A percentile compares a stretch with the other conserved stretches of the same genome.
Conservation (phyloP, 1,139 yeast species). For the Yamadazyma sp. region DNA sequence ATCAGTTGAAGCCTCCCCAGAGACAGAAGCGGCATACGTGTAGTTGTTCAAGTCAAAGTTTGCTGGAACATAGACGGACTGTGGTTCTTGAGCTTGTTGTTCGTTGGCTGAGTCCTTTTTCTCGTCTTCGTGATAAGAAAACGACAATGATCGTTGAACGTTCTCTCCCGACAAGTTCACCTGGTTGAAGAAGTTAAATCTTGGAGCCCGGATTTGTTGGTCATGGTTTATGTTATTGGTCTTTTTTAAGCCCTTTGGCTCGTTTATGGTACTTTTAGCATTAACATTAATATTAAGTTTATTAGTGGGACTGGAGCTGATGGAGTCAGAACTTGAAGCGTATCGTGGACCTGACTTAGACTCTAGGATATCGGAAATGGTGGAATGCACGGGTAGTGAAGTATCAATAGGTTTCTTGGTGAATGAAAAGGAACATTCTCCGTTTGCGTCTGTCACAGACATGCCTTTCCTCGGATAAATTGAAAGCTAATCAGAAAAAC, state of each 20-base stretch:
- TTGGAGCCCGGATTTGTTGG: constrained; percentile 46
- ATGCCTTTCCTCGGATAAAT: neutral
- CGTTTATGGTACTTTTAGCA: constrained; percentile 9
- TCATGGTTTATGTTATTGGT: constrained; percentile 37
- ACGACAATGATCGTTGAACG: constrained; percentile 4
- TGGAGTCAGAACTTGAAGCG: neutral
- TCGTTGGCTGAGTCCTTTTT: constrained; percentile 1
- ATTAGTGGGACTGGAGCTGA: neutral
- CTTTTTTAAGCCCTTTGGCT: constrained; percentile 1
- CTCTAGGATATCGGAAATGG: constrained; percentile 32
- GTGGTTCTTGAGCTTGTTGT: constrained; percentile 2
- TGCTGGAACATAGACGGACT: constrained; percentile 37
- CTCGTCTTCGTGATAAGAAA: constrained; percentile 5
- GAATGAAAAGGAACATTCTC: constrained; percentile 32
- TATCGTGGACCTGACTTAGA: constrained; percentile 1
- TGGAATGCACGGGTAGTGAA: constrained; percentile 23
- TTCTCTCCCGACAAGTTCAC: constrained; percentile 5
- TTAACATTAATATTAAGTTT: constrained; percentile 6
- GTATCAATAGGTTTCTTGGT: constrained; percentile 36
- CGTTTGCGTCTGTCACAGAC: constrained; percentile 2
- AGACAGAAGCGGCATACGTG: constrained; percentile 13
- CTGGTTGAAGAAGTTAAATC: constrained; percentile 24
- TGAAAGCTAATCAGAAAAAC: neutral
- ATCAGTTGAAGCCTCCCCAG: constrained; percentile 5
- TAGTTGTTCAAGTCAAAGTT: constrained; percentile 34